These are phyloP conservation scores for Ophiostoma novo-ulmi DNA, from an alignment of 2,329 filamentous ascomycete species.

Conservation along the genomic window DNA sequence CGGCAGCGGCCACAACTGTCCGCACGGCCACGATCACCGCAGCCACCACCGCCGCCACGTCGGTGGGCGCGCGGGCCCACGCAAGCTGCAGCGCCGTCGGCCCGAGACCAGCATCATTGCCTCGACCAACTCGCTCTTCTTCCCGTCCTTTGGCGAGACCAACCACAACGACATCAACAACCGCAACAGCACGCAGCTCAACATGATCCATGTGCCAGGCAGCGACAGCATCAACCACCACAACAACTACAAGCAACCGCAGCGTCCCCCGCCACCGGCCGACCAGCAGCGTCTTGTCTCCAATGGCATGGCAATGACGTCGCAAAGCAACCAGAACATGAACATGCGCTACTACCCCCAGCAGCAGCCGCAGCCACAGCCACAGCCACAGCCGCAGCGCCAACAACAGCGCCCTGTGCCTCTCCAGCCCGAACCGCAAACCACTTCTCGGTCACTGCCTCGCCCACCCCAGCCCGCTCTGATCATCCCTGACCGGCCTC, in stretches of 20 bases:
- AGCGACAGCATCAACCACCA: conserved; percentile 9
- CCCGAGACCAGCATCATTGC: conserved; percentile 19
- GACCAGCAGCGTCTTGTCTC: conserved; percentile 23
- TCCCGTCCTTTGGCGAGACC: conserved; percentile 17
- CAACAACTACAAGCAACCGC: conserved; percentile 15
- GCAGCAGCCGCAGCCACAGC: conserved; percentile 16
- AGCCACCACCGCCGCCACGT: conserved; percentile 22
- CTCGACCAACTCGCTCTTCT: conserved; percentile 23
- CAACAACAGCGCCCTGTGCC: neutral
- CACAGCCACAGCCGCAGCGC: too few relatives aligned
- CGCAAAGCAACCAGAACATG: neutral
- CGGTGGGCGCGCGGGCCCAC: conserved; percentile 5
- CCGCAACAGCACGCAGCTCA: conserved; percentile 9
- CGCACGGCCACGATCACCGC: conserved; percentile 21
- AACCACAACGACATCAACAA: conserved; percentile 18
- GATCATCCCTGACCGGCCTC: conserved; percentile 21
- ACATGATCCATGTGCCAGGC: neutral
- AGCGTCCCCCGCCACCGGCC: conserved; percentile 24
- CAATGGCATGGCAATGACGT: neutral
- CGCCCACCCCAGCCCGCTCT: conserved; percentile 23
- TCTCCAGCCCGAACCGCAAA: conserved; percentile 17
- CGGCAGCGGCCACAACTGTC: conserved; percentile 18
- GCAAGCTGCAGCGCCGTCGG: conserved; percentile 22
- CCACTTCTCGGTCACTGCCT: conserved; percentile 15
- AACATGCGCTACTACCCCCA: conserved; percentile 14